Evolutionary conservation across 1,284 basidiomycete genomes (phyloP), one percentile per base, ranked within the genome.

Genomic region (Moniliella sp.): DNA sequence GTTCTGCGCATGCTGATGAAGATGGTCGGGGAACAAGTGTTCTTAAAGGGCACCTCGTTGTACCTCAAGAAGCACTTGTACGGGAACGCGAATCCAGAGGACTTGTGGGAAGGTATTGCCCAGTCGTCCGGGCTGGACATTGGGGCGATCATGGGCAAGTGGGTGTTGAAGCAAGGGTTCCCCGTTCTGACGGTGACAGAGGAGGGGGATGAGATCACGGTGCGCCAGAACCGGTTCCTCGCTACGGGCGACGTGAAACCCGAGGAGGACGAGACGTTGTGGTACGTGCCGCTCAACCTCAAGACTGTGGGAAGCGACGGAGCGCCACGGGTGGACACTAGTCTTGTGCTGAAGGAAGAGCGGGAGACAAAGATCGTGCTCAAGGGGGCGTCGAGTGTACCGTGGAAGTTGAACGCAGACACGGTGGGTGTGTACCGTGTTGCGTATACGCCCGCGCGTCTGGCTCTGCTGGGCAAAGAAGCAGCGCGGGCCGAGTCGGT

Each of bases 371-470:
- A 66, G 25, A 71, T 82, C 46, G 62, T 70, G 13, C 55, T 93
- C 19, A 39, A 48, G 18, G 73, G 62, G 57, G 73, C 70, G 52
- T 68, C 74, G 15, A 77, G 48, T 17, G 28, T 35, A 13, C 40
- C 73, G 62, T 71, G 67, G 63, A 91, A 93, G 64, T 66, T 97
- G 38, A 97, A 94, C 58, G 76, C 75, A 10, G 77, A 76, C 33
- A 84, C 82, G 1, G 71, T 73, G 35, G 84, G 86, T 46, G 79
- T 91, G 49, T 94, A 77, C 62, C 78, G 84, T 30, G 83, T 91
- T 18, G 65, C 77, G 16, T 97, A 97, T 63, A 71, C 76, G 11
- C 72, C 79, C 18, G 76, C 80, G 48, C 71, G 79, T 21, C 69
- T 91, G 13, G 65, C 66, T 21, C 73, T 73, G 56, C 78, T 94